Evolutionary conservation across 768 basidiomycete species (phyloP).

Genomic region (Boletus pseudo-olivaceus): DNA sequence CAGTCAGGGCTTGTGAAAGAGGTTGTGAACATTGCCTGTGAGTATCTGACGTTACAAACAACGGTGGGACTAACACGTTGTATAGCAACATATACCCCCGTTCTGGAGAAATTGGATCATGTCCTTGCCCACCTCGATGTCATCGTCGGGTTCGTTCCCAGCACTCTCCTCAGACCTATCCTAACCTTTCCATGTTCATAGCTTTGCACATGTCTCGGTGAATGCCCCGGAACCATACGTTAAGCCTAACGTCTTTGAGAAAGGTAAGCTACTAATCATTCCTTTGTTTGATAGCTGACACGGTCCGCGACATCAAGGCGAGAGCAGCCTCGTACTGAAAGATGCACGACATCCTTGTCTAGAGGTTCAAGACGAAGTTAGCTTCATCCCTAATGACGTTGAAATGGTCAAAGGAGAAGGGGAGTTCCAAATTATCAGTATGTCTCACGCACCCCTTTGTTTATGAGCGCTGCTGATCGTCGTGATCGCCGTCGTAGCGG

Average conservation of each 20-base stretch:
- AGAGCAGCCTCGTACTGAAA: slow-evolving; percentile 73
- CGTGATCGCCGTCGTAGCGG: slow-evolving; percentile 47
- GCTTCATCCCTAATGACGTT: slow-evolving; percentile 94
- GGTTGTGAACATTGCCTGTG: slow-evolving; percentile 89
- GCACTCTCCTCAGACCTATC: not conserved
- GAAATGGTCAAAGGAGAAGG: slow-evolving; percentile 92
- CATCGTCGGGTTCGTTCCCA: slow-evolving; percentile 64
- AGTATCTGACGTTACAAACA: slow-evolving; percentile 21
- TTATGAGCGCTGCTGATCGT: not conserved
- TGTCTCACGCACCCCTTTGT: slow-evolving; percentile 15
- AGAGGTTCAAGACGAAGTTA: slow-evolving; percentile 93
- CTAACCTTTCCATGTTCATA: slow-evolving; percentile 27
- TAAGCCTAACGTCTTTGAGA: slow-evolving; percentile 76
- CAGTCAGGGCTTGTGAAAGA: slow-evolving; percentile 87
- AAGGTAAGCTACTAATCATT: slow-evolving; percentile 44
- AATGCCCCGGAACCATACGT: slow-evolving; percentile 86
- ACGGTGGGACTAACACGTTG: not conserved
- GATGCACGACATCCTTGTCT: slow-evolving; percentile 95
- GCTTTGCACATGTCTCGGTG: slow-evolving; percentile 88
- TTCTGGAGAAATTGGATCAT: slow-evolving; percentile 80
- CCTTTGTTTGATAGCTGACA: not conserved
- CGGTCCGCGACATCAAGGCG: slow-evolving; percentile 42
- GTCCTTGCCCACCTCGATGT: slow-evolving; percentile 91
- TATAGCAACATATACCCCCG: slow-evolving; percentile 87
- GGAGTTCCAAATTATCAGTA: slow-evolving; percentile 95